These are phyloP conservation scores for Neofusicoccum sp. DNA, from an alignment of 2,329 filamentous ascomycete genomes.

Conservation along the genomic window DNA sequence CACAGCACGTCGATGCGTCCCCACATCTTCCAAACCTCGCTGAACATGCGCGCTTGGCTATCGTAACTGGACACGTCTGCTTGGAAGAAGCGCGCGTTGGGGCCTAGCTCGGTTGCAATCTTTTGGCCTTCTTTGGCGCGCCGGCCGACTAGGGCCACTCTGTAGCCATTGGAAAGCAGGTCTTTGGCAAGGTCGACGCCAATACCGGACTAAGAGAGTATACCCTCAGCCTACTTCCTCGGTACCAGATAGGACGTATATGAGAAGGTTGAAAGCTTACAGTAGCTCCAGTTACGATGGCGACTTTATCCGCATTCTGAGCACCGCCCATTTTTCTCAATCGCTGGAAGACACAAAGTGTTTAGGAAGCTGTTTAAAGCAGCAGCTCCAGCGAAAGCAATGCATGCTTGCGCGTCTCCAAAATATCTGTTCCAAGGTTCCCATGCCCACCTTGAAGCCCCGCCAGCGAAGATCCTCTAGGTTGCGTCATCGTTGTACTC, in stretches of 20 bases:
- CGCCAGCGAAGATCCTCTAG: too few species aligned
- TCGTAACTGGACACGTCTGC: conserved; percentile 50
- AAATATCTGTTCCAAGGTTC: too few species aligned
- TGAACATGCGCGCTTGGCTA: conserved; percentile 45
- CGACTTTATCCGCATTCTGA: conserved; percentile 27
- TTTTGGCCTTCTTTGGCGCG: conserved; percentile 36
- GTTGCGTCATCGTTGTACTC: too few species aligned
- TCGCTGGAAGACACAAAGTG: too few species aligned
- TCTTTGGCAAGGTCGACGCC: conserved; percentile 43
- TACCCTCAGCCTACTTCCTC: not conserved
- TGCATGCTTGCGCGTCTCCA: too few species aligned
- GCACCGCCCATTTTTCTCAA: not conserved
- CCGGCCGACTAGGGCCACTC: conserved; percentile 42
- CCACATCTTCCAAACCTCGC: conserved; percentile 43
- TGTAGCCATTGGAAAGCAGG: conserved; percentile 36
- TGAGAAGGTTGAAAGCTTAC: conserved; percentile 28
- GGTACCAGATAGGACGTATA: not conserved
- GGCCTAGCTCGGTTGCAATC: conserved; percentile 23
- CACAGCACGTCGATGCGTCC: conserved; percentile 50
- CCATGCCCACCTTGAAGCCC: too few species aligned
- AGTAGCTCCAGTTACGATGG: conserved; percentile 43
- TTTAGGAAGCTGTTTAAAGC: too few species aligned
- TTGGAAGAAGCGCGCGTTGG: conserved; percentile 38
- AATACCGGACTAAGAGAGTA: conserved; percentile 45
- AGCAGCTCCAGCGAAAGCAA: too few species aligned